Evolutionary conservation across 495 filamentous ascomycete genomes (phyloP).

Genomic region (Penicillium samsonianum): DNA sequence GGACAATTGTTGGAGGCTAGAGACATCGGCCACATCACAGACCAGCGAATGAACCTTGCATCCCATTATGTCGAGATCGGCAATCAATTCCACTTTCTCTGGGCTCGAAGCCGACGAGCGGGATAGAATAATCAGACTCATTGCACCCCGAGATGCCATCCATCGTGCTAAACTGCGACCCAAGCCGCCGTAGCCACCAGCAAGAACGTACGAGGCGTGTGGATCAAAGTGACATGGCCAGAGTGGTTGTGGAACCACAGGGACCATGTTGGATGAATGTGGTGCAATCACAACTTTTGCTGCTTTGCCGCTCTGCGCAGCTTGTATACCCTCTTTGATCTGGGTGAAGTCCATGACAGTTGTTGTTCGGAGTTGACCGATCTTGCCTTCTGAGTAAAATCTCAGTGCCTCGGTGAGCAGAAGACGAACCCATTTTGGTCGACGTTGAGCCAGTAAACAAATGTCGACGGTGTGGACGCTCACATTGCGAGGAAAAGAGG

Average conservation of each 20-base stretch:
- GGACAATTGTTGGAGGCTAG: constrained; percentile 19
- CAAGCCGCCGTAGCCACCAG: constrained; percentile 45
- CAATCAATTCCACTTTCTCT: constrained; percentile 17
- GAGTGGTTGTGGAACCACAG: constrained; percentile 15
- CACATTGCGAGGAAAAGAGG: constrained; percentile 20
- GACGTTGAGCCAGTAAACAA: constrained; percentile 17
- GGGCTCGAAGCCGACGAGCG: constrained; percentile 15
- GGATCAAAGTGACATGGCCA: constrained; percentile 24
- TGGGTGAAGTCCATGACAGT: constrained; percentile 14
- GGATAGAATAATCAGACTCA: constrained; percentile 29
- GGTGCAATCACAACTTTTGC: constrained; percentile 20
- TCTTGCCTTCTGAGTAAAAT: constrained; percentile 13
- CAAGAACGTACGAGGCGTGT: constrained; percentile 26
- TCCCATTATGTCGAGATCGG: constrained; percentile 16
- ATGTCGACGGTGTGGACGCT: constrained; percentile 33
- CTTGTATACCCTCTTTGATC: constrained; percentile 14
- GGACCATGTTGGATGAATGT: constrained; percentile 14
- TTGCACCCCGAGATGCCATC: constrained; percentile 40
- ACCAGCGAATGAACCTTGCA: constrained; percentile 20
- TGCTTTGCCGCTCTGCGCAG: neutral
- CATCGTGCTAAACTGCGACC: constrained; percentile 41
- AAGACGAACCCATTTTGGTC: constrained; percentile 6
- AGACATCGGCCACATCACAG: constrained; percentile 25
- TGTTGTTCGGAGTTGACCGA: constrained; percentile 4
- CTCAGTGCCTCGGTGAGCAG: constrained; percentile 10